Conservation (phyloP, 495 filamentous ascomycete species). For the Parachaetomium inaequale region DNA sequence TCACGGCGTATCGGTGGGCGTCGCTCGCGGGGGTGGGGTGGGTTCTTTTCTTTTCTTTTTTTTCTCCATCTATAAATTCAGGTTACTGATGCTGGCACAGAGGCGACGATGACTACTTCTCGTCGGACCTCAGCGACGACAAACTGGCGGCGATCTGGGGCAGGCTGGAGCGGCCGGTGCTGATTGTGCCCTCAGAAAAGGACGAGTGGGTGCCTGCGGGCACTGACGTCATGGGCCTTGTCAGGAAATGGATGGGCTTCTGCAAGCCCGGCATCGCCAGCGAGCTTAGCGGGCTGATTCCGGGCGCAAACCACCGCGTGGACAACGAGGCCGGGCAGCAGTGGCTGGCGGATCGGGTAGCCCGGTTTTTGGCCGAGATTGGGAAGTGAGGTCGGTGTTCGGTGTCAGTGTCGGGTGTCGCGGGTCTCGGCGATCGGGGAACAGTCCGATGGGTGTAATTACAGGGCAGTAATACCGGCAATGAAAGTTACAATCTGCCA, state of each 20-base stretch:
- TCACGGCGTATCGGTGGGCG: slow-evolving; percentile 66
- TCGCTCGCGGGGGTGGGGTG: slow-evolving; percentile 58
- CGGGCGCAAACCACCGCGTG: slow-evolving; percentile 43
- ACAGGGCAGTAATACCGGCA: neutral
- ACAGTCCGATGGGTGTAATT: neutral
- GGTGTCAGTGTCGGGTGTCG: neutral
- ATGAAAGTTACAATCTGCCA: neutral
- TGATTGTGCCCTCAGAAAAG: slow-evolving; percentile 63
- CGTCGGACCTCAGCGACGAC: slow-evolving; percentile 65
- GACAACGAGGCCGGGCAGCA: slow-evolving; percentile 33
- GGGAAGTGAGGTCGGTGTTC: neutral
- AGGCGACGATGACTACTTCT: slow-evolving; percentile 87
- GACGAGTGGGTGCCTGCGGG: slow-evolving; percentile 67
- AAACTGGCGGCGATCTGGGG: slow-evolving; percentile 61
- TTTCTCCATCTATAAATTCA: neutral
- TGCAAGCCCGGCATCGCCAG: slow-evolving; percentile 39
- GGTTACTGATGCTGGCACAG: slow-evolving; percentile 23
- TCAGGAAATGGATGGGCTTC: slow-evolving; percentile 56
- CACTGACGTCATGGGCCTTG: slow-evolving; percentile 61
- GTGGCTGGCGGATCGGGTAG: slow-evolving; percentile 40
- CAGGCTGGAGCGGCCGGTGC: slow-evolving; percentile 51
- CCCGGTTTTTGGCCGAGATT: slow-evolving; percentile 36
- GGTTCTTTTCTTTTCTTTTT: slow-evolving; percentile 23
- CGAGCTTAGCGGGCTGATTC: slow-evolving; percentile 40
- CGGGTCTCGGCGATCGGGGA: slow-evolving; percentile 8